Percentiles rank a stretch among this genome's conserved stretches.
Evolutionary conservation across 805 yeast species (phyloP).

Genomic region (Huiozyma naganishii): DNA sequence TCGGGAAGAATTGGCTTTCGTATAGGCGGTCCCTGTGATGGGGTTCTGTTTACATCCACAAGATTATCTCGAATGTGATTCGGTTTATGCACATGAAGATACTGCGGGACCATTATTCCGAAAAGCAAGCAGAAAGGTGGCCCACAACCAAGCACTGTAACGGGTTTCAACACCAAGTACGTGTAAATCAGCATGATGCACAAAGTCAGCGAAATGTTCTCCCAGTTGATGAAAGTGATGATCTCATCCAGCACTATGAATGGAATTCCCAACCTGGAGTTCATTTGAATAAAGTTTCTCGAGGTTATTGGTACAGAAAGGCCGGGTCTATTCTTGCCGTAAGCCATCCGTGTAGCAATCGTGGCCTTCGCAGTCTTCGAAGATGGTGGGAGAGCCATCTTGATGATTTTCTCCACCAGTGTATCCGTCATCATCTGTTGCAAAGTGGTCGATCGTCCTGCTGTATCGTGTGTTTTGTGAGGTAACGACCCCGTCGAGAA

Average conservation of each 20-base stretch:
- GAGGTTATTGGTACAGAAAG: slow-evolving; percentile 62
- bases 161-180: slow-evolving; percentile 50
- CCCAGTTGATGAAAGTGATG: slow-evolving; percentile 52
- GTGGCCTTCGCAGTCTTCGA: slow-evolving; percentile 35
- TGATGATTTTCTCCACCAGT: slow-evolving; percentile 56
- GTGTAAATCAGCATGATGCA: slow-evolving; percentile 42
- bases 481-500: not conserved
- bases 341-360: slow-evolving; percentile 43
- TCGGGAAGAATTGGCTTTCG: slow-evolving; percentile 41
- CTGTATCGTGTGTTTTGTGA: not conserved
- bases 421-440: slow-evolving; percentile 48
- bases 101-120: slow-evolving; percentile 59
- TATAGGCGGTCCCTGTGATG: slow-evolving; percentile 43
- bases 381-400: slow-evolving; percentile 62
- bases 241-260: slow-evolving; percentile 51
- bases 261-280: slow-evolving; percentile 50
- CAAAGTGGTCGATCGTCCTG: slow-evolving; percentile 8
- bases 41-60: slow-evolving; percentile 32
- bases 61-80: slow-evolving; percentile 26
- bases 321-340: slow-evolving; percentile 55
- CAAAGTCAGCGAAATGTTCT: slow-evolving; percentile 48
- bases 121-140: slow-evolving; percentile 47
- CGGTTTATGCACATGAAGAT: slow-evolving; percentile 50
- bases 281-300: slow-evolving; percentile 50
- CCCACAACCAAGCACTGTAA: slow-evolving; percentile 36